phyloP scores from a whole-genome alignment of 1,284 basidiomycete genomes.

The Boletus semigastroideus region DNA sequence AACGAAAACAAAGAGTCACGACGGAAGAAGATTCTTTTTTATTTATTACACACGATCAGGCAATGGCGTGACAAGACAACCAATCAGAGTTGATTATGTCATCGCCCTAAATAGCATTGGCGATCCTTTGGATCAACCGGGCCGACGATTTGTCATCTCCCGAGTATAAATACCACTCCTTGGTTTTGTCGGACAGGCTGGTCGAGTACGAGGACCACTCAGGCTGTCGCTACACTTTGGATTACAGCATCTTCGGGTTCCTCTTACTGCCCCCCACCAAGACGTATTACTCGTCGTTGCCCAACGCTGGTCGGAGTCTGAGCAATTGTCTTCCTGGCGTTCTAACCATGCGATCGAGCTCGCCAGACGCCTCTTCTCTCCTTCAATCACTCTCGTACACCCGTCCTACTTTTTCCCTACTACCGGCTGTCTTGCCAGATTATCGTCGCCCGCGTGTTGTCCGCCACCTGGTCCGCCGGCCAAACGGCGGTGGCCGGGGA shows the following conservation, averaged over 20 bases:
- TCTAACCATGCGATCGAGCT: background rate
- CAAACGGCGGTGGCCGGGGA: conserved; percentile 1
- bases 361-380: conserved; percentile 5
- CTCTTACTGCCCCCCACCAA: background rate
- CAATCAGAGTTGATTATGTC: conserved; percentile 17
- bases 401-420: background rate
- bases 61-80: conserved; percentile 23
- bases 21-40: conserved; percentile 10
- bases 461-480: background rate
- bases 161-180: too few species aligned
- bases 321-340: background rate
- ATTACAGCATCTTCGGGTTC: too few species aligned
- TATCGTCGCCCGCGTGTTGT: background rate
- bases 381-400: conserved; percentile 1
- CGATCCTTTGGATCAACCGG: too few species aligned
- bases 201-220: too few species aligned
- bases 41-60: conserved; percentile 3
- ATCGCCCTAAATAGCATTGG: background rate
- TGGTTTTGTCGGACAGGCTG: too few species aligned
- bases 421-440: background rate
- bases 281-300: background rate
- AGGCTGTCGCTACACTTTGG: too few species aligned
- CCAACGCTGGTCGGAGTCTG: conserved; percentile 7
- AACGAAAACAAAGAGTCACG: background rate
- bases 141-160: too few species aligned